Evolutionary conservation across 352 stramenopile species (phyloP), one percentile per base, ranked within the genome.

Genomic region (Globisporangium paddicum): DNA sequence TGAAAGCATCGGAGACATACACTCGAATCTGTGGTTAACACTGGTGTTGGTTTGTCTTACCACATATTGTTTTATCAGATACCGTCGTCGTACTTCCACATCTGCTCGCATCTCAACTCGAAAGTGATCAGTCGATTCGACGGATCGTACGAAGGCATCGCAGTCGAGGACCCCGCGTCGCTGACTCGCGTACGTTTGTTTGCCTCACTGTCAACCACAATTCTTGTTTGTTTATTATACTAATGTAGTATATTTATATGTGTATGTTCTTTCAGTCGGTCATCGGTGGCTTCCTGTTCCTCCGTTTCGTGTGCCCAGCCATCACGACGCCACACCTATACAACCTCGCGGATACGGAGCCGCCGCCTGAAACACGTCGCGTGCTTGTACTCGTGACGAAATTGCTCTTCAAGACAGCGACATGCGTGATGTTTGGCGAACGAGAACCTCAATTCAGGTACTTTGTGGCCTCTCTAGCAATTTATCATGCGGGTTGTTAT

Each of bases 341-440:
- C 48, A 86, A 83, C 14, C 78, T 96, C 9, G 77, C 75, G 8
- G 84, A 93, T 32, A 80, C 90, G 56, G 69, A 89, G 21, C 82
- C 87, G 5, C 68, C 64, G 14, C 68, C 82, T 0, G 79, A 90
- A 53, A 91, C 81, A 0, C 74, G 87, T n/a, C 79, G 83, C 40
- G 76, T 93, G 26, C 75, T 96, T n/a, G 86, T 96, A 23, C 71
- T 95, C 0, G 71, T 96, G 40, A 95, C 85, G 0, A 96, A 96
- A 46, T 50, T 96, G n/a, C 57, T 96, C 10, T 95, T 95, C 62
- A 96, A 96, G 64, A 93, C 84, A 5, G 86, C 87, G 28, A 96
- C 83, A 6, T 88, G 77, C 13, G 86, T 96, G 38, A 76, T 89
- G 45, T 96, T 96, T 63, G 85, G 82, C 50, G 85, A 95, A 14